Evolutionary conservation across 352 stramenopile species (phyloP), one percentile per base, ranked within the genome.

Genomic region (Phytophthora lateralis): DNA sequence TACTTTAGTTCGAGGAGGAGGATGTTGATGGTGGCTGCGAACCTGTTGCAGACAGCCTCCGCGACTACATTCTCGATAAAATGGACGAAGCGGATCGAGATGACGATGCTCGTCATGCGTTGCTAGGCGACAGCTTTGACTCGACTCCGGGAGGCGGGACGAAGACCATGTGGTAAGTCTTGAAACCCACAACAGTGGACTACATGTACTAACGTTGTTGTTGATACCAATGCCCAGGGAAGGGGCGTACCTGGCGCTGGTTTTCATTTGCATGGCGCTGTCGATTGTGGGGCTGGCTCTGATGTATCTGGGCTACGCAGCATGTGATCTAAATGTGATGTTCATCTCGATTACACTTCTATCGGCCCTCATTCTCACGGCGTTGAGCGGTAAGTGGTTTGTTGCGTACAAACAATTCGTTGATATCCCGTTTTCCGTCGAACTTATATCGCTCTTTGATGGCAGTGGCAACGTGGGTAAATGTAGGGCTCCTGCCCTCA

Each of bases 41-140:
- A 20, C 0, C 8, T 48, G n/a, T 34, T 53, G 15, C 51, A 93
- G 84, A 93, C 45, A 85, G 82, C 24, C 47, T 89, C 0, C 71
- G 78, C 0, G 84, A 91, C 64, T 91, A 76, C 38, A 71, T 93
- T 27, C 42, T 93, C 14, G 60, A 80, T 29, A 87, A 90, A 38
- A 91, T 93, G 64, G 80, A 89, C 24, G 63, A 85, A 27, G 73
- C 74, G 1, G 76, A 89, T 14, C 66, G 66, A 0, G 78, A 93
- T 45, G 60, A 81, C 1, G 80, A 90, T 45, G 71, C 73, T 38
- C 76, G 76, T 6, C 69, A 76, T 41, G 73, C 74, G 6, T 60
- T 93, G 7, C 58, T 93, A 2, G 74, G 60, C 12, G 50, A 26
- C 42, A 63, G 34, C 30, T 66, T 56, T 60, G 43, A 73, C 65